Evolutionary conservation across 768 basidiomycete genomes (phyloP).

Genomic region (Fomitopsis pulvina): DNA sequence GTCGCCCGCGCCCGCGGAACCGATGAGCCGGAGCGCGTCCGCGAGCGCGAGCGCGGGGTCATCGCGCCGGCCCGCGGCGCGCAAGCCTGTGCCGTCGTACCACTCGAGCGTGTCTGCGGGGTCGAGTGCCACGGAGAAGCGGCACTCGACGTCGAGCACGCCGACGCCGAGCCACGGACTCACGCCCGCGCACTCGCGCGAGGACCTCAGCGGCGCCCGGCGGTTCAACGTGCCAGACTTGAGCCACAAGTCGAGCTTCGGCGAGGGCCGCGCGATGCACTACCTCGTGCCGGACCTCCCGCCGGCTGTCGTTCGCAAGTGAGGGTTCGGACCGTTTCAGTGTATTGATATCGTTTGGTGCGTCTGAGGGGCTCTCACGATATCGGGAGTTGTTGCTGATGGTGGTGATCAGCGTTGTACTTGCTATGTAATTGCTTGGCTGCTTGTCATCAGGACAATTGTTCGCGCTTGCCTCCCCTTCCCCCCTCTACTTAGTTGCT

Average conservation of each 20-base stretch:
- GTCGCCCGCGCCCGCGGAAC: not conserved
- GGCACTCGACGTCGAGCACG: slow-evolving; percentile 10
- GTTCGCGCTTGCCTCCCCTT: not conserved
- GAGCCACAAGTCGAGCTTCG: slow-evolving; percentile 26
- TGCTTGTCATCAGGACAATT: not conserved
- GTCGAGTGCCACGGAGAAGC: slow-evolving; percentile 1
- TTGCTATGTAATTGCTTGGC: slow-evolving; percentile 4
- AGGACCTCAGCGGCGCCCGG: slow-evolving; percentile 14
- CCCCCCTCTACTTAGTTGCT: not conserved
- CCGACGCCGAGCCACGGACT: slow-evolving; percentile 9
- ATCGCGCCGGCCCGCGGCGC: slow-evolving; percentile 5
- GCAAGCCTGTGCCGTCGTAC: slow-evolving; percentile 20
- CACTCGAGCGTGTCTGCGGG: not conserved
- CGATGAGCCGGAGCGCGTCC: slow-evolving; percentile 11
- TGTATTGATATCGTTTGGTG: slow-evolving; percentile 12
- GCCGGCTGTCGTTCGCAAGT: not conserved
- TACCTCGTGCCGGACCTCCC: slow-evolving; percentile 25
- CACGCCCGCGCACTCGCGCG: slow-evolving; percentile 13
- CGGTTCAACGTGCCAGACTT: slow-evolving; percentile 12
- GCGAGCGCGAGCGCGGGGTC: not conserved
- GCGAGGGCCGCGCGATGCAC: slow-evolving; percentile 22
- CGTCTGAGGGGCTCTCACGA: not conserved
- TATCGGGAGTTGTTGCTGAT: not conserved
- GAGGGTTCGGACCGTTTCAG: slow-evolving; percentile 4
- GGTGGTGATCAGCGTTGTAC: not conserved